Evolutionary conservation across 1,284 basidiomycete genomes (phyloP).

Genomic region (Sporisorium reilianum): DNA sequence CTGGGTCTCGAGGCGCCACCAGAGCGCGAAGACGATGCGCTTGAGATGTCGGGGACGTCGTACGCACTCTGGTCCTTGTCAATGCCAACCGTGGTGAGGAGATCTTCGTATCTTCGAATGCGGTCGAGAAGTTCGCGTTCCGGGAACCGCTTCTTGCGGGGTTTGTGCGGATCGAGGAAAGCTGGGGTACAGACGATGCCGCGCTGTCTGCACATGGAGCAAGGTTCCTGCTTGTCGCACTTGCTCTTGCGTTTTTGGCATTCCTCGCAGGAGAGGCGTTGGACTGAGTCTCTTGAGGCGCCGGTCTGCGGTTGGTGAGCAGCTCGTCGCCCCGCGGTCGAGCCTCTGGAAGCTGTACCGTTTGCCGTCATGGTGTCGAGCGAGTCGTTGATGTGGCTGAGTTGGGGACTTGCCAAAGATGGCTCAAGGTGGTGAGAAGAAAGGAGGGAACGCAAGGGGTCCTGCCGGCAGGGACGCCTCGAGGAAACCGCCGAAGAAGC

Average conservation of each 20-base stretch:
- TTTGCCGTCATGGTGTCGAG: background rate
- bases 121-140: conserved; percentile 22
- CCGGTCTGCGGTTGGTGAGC: background rate
- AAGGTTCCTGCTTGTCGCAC: conserved; percentile 23
- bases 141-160: conserved; percentile 21
- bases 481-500: background rate
- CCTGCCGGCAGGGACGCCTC: background rate
- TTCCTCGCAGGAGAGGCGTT: conserved; percentile 15
- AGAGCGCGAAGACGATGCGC: background rate
- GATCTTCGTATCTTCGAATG: conserved; percentile 19
- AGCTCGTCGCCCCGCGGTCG: background rate
- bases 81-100: conserved; percentile 9
- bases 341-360: background rate
- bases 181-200: conserved; percentile 17
- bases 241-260: conserved; percentile 26
- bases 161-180: conserved; percentile 10
- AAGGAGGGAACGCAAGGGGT: background rate
- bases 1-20: background rate
- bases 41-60: background rate
- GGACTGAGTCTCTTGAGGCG: background rate
- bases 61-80: background rate
- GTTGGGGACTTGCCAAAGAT: background rate
- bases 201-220: conserved; percentile 16
- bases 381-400: background rate
- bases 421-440: background rate